A percentile compares a stretch with the other conserved stretches of the same genome.
Evolutionary conservation across 148 eudicot species (phyloP).

Genomic region (Vaccinium macrocarpon): DNA sequence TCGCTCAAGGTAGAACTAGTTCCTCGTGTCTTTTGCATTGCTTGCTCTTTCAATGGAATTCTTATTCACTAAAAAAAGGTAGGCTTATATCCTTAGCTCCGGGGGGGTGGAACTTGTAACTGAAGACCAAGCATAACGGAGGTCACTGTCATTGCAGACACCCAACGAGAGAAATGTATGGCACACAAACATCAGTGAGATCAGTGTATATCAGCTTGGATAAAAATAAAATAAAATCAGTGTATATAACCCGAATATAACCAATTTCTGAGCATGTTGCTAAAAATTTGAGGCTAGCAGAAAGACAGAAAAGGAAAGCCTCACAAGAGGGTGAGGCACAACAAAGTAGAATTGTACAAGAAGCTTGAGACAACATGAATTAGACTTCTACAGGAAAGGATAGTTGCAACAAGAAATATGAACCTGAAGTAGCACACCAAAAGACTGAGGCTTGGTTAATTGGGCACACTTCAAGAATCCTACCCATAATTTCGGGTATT

Average conservation of each 20-base stretch:
- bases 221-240: no score
- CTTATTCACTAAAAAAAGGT: not conserved
- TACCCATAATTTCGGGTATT: slow-evolving; percentile 93
- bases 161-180: not conserved
- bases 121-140: not conserved
- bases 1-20: not conserved
- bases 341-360: not conserved
- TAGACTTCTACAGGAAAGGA: not conserved
- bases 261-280: not conserved
- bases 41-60: not conserved
- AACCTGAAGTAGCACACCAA: slow-evolving; percentile 90
- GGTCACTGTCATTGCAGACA: not conserved
- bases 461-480: slow-evolving; percentile 95
- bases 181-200: not conserved
- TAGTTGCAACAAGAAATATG: slow-evolving; percentile 12
- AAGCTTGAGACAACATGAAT: not conserved
- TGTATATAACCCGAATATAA: not conserved
- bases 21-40: not conserved
- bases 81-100: not conserved
- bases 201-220: not conserved
- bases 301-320: not conserved
- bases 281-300: not conserved
- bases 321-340: not conserved
- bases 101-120: not conserved
- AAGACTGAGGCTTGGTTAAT: slow-evolving; percentile 87